These are phyloP conservation scores for Penicillium sp. DNA, from an alignment of 2,329 filamentous ascomycete genomes.

Conservation along the genomic window DNA sequence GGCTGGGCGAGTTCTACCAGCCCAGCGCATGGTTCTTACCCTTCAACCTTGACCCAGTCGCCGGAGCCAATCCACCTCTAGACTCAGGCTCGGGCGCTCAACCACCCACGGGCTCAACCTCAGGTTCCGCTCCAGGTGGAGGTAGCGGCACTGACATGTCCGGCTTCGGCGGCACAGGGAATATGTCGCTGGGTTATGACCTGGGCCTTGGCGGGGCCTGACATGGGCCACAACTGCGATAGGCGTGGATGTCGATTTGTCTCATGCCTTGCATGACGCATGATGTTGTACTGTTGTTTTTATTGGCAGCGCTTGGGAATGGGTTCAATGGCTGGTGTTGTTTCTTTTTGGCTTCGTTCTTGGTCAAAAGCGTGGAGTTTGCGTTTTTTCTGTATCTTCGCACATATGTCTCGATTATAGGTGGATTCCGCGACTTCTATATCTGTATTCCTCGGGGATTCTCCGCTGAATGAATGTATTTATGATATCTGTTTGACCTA, in stretches of 20 bases:
- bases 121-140: conserved; percentile 10
- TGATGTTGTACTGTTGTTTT: conserved; percentile 10
- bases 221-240: conserved; percentile 15
- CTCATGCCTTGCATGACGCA: conserved; percentile 7
- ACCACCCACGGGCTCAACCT: conserved; percentile 3
- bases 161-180: conserved; percentile 17
- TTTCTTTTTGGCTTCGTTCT: neutral
- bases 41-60: conserved; percentile 73
- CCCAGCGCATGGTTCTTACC: conserved; percentile 82
- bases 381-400: neutral
- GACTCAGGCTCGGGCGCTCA: conserved; percentile 1
- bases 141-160: conserved; percentile 17
- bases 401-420: neutral
- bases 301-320: conserved; percentile 2
- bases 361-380: conserved; percentile 8
- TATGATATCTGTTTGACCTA: neutral
- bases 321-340: conserved; percentile 3
- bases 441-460: neutral
- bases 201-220: conserved; percentile 21
- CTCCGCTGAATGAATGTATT: too few species aligned
- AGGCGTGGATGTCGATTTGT: neutral
- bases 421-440: neutral
- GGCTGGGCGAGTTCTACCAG: conserved; percentile 37
- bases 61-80: conserved; percentile 10
- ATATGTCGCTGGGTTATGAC: conserved; percentile 27